Base-by-base conservation (phyloP, 176 grass and related monocot species). In the Puccinellia tenuiflora region DNA sequence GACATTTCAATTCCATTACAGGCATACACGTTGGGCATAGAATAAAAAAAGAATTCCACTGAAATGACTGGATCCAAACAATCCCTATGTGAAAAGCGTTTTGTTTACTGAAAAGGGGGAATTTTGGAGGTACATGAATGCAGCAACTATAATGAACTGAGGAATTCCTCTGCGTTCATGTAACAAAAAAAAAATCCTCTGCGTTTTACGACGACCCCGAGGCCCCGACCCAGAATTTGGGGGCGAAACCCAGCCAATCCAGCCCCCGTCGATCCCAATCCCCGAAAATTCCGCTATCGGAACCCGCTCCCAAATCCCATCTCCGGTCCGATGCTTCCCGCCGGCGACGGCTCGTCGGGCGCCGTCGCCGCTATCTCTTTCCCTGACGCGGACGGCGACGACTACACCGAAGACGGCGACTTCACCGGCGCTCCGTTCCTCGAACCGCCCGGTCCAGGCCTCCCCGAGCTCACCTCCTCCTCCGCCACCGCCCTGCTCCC, bases 361-460 rank as follows among this genome's bases (percentile, higher is more conserved):
- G 48, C 70, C 57, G 68, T 68, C 24, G 78, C 83, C 15, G 73
- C 83, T 43, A 15, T 51, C 48, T 87, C 88, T 34, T 90, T 90
- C 68, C 76, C 85, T 14, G 76, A 84, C 31, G 86, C 50, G 15
- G 83, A 75, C 57, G 90, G 39, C 12, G 90, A 81, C 33, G 90
- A 79, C 75, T 84, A 92, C 53, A 83, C 86, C 18, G 90, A 92
- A 15, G 90, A 89, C 48, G 90, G 69, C 57, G 90, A 89, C 74
- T 85, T 88, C 52, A 37, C 79, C 50, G 83, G 16, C 25, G 79
- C 31, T 4, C 79, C 76, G 51, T 86, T 91, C 76, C 78, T 85
- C 3, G 90, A 82, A 51, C 79, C 66, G 18, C 8, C 79, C 62
- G 78, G 85, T 60, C 79, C 76, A 20, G 37, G 31, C 60, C 83